Percentiles rank a stretch among this genome's conserved stretches.
These are phyloP conservation scores for Claviceps humidiphila DNA, from an alignment of 2,329 filamentous ascomycete species.

Conservation along the genomic window DNA sequence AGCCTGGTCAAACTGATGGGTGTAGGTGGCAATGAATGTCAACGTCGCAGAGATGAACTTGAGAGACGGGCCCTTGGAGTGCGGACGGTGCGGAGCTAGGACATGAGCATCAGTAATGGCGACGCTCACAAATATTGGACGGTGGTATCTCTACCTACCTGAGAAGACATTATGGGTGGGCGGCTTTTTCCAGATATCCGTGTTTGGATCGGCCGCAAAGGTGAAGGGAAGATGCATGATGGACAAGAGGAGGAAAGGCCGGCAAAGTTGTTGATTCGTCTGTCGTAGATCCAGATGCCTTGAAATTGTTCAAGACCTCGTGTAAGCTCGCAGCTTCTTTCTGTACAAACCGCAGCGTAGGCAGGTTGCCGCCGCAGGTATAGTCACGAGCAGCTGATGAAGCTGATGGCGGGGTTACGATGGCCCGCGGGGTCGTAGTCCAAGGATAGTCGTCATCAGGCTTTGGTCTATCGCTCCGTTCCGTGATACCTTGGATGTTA, in stretches of 20 bases:
- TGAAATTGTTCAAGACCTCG: not conserved
- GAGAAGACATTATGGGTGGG: constrained; percentile 53
- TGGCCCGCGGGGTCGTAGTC: not conserved
- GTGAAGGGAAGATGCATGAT: constrained; percentile 24
- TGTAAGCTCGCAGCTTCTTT: not conserved
- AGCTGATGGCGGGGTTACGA: not conserved
- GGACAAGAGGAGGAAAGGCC: not conserved
- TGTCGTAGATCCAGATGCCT: not conserved
- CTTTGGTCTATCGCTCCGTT: too few relatives aligned
- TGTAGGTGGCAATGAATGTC: constrained; percentile 48
- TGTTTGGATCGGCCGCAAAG: constrained; percentile 44
- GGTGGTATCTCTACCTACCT: constrained; percentile 22
- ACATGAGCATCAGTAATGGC: not conserved
- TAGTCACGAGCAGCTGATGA: not conserved
- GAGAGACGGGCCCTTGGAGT: constrained; percentile 31
- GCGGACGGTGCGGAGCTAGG: constrained; percentile 17
- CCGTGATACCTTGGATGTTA: too few relatives aligned
- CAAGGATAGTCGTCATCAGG: too few relatives aligned
- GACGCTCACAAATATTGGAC: not conserved
- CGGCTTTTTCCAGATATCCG: constrained; percentile 68
- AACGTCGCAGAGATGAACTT: constrained; percentile 49
- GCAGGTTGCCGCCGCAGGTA: too few relatives aligned
- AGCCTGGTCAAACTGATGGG: constrained; percentile 24
- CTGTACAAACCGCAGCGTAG: not conserved
- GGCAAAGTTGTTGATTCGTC: not conserved